These are phyloP conservation scores for Auricularia sp. DNA, from an alignment of 768 basidiomycete genomes.

Conservation along the genomic window DNA sequence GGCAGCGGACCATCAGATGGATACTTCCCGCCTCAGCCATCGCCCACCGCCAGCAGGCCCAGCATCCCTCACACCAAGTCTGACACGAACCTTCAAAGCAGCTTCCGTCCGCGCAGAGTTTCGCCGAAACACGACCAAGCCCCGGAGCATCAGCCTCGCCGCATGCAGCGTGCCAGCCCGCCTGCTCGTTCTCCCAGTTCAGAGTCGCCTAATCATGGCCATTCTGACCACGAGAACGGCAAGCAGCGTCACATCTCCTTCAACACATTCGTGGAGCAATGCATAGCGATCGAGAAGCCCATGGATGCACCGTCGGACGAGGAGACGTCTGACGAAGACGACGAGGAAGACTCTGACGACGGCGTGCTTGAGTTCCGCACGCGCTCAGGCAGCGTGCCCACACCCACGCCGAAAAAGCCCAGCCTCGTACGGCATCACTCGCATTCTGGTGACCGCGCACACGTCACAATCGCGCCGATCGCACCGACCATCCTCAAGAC, in stretches of 20 bases:
- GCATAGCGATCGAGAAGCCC: constrained; percentile 81
- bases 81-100: constrained; percentile 66
- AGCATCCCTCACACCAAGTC: constrained; percentile 73
- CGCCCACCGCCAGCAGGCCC: constrained; percentile 34
- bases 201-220: constrained; percentile 20
- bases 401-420: not conserved
- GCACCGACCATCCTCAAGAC: constrained; percentile 85
- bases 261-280: constrained; percentile 97
- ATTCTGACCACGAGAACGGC: constrained; percentile 11
- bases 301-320: constrained; percentile 66
- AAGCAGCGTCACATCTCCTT: constrained; percentile 86
- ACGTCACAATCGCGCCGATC: constrained; percentile 54
- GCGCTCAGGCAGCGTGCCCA: constrained; percentile 21
- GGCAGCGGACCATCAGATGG: not conserved
- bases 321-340: constrained; percentile 51
- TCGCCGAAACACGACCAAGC: constrained; percentile 46
- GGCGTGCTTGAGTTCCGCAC: constrained; percentile 59
- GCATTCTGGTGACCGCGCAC: constrained; percentile 16
- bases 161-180: constrained; percentile 12
- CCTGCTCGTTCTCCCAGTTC: not conserved
- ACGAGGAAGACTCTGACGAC: constrained; percentile 36
- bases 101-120: constrained; percentile 44
- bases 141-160: constrained; percentile 29
- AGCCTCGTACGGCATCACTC: constrained; percentile 1
- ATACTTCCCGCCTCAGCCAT: not conserved